phyloP scores from a whole-genome alignment of 192 early-diverging fungal genomes.

The Glomus cerebriforme region DNA sequence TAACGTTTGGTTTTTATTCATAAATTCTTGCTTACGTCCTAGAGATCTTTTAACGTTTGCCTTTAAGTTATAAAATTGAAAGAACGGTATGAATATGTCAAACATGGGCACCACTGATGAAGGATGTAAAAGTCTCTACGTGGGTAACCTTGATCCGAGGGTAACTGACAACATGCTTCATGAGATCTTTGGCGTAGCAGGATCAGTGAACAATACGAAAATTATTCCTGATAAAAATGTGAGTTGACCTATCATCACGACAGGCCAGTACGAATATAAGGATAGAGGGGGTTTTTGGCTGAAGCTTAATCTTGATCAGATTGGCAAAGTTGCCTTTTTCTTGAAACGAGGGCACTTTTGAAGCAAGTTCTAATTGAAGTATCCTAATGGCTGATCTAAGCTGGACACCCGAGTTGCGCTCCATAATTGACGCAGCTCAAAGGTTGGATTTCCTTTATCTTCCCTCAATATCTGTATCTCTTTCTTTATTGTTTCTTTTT shows the following conservation, averaged over 20 bases:
- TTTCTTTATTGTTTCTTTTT: slow-evolving; percentile 22
- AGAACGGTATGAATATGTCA: not conserved
- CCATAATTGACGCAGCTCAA: slow-evolving; percentile 36
- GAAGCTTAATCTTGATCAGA: not conserved
- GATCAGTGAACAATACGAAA: slow-evolving; percentile 68
- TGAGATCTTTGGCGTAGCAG: slow-evolving; percentile 71
- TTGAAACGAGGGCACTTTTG: not conserved
- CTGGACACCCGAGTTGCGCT: slow-evolving; percentile 35
- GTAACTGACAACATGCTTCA: slow-evolving; percentile 73
- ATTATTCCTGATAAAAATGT: slow-evolving; percentile 77
- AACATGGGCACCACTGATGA: slow-evolving; percentile 32
- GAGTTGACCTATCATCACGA: slow-evolving; percentile 38
- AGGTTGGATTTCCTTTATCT: slow-evolving; percentile 36
- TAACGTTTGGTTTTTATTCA: not conserved
- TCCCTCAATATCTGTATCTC: slow-evolving; percentile 25
- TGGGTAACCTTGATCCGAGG: slow-evolving; percentile 83
- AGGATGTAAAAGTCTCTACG: slow-evolving; percentile 70
- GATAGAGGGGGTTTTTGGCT: slow-evolving; percentile 1
- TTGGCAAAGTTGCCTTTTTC: not conserved
- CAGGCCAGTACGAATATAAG: slow-evolving; percentile 4
- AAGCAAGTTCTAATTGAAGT: slow-evolving; percentile 5
- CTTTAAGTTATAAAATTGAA: not conserved
- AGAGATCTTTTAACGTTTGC: not conserved
- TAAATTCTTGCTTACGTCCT: not conserved
- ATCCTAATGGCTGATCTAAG: not conserved